phyloP scores from a whole-genome alignment of 345 rosid genomes.

The Heritiera littoralis region DNA sequence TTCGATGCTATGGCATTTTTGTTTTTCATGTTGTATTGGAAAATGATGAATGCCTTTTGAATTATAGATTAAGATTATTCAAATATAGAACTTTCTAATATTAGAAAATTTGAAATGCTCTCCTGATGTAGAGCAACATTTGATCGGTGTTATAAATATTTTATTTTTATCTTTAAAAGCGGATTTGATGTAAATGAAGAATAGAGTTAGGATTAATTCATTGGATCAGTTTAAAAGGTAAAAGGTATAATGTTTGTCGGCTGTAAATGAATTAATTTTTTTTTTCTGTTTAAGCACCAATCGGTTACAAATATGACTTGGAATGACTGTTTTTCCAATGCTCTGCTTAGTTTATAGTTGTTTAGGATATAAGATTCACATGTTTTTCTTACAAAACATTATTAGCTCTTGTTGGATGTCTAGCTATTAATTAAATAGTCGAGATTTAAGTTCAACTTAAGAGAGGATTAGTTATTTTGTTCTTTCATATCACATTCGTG shows the following conservation, averaged over 20 bases:
- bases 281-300: not conserved
- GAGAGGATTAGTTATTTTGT: not conserved
- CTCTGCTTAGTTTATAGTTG: not conserved
- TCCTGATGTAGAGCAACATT: not conserved
- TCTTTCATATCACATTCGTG: not conserved
- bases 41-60: not conserved
- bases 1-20: too few relatives aligned
- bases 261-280: not conserved
- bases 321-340: not conserved
- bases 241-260: not conserved
- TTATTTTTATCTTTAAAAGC: not conserved
- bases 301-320: not conserved
- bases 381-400: not conserved
- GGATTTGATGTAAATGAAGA: constrained; percentile 6
- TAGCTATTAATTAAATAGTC: not conserved
- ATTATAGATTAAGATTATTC: not conserved
- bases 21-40: not conserved
- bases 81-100: not conserved
- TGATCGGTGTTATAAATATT: not conserved
- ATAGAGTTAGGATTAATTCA: not conserved
- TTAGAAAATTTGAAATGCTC: not conserved
- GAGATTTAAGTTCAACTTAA: not conserved
- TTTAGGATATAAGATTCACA: not conserved
- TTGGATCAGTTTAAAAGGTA: not conserved
- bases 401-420: not conserved